phyloP scores from a whole-genome alignment of 2,329 filamentous ascomycete genomes.

The Seiridium unicorne region DNA sequence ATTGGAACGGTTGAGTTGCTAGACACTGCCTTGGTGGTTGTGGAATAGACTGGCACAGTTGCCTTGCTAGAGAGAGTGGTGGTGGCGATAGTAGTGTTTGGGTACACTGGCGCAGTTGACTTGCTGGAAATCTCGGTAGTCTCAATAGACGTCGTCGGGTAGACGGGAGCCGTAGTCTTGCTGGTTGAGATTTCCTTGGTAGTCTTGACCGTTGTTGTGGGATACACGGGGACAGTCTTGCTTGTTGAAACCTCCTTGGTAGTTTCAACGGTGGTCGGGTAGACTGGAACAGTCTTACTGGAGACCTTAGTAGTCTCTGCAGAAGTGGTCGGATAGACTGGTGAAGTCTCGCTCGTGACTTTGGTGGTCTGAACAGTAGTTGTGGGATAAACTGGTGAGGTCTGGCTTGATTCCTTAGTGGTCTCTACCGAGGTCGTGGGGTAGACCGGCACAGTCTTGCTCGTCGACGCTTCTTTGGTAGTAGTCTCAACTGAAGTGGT shows the following conservation, averaged over 20 bases:
- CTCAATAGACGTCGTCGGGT: background rate
- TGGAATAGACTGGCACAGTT: background rate
- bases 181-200: background rate
- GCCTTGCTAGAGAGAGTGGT: background rate
- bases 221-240: background rate
- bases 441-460: background rate
- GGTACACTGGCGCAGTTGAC: background rate
- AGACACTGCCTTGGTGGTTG: background rate
- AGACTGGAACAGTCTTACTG: background rate
- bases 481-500: background rate
- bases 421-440: background rate
- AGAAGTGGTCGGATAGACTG: background rate
- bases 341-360: background rate
- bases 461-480: background rate
- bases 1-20: conserved; percentile 8
- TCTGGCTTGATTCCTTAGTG: background rate
- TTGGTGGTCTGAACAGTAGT: background rate
- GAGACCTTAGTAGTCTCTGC: background rate
- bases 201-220: background rate
- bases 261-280: background rate
- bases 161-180: background rate
- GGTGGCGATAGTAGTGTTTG: background rate
- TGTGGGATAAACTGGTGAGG: background rate
- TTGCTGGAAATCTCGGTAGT: background rate
- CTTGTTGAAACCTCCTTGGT: background rate